These are phyloP conservation scores for Aspergillus incahuasiensis DNA, from an alignment of 495 filamentous ascomycete genomes.

Conservation along the genomic window DNA sequence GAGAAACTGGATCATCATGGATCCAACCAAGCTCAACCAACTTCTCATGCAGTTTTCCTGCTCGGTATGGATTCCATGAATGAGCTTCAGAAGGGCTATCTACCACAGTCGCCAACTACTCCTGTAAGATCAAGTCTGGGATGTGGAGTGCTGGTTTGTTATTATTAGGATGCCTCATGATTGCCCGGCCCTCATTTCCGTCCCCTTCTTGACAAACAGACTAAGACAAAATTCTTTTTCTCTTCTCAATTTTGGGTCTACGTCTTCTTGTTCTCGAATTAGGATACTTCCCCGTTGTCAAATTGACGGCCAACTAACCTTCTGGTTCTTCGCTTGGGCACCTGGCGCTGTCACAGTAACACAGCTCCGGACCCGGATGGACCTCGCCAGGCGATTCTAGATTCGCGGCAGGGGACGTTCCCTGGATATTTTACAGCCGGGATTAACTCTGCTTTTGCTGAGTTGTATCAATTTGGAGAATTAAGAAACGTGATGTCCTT, in stretches of 20 bases:
- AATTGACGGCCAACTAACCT: no score
- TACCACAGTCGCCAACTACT: not conserved
- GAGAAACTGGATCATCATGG: conserved; percentile 5
- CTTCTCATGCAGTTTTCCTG: not conserved
- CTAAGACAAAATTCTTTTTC: no score
- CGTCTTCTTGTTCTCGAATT: no score
- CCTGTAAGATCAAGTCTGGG: not conserved
- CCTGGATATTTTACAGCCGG: not conserved
- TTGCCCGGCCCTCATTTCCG: no score
- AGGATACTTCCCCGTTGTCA: no score
- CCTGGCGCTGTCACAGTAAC: not conserved
- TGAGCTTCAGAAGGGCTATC: not conserved
- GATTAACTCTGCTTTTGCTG: not conserved
- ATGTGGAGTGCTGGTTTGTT: not conserved
- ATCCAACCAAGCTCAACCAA: not conserved
- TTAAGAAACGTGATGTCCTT: no score
- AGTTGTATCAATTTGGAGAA: not conserved
- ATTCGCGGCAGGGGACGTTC: not conserved
- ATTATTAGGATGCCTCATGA: no score
- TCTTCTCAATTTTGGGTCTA: no score
- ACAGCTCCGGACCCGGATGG: not conserved
- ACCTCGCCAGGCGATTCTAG: not conserved
- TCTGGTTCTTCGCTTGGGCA: not conserved
- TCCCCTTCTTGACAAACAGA: no score
- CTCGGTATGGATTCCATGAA: not conserved